Conservation (phyloP, 1,284 basidiomycete species). For the Ganoderma boninense region DNA sequence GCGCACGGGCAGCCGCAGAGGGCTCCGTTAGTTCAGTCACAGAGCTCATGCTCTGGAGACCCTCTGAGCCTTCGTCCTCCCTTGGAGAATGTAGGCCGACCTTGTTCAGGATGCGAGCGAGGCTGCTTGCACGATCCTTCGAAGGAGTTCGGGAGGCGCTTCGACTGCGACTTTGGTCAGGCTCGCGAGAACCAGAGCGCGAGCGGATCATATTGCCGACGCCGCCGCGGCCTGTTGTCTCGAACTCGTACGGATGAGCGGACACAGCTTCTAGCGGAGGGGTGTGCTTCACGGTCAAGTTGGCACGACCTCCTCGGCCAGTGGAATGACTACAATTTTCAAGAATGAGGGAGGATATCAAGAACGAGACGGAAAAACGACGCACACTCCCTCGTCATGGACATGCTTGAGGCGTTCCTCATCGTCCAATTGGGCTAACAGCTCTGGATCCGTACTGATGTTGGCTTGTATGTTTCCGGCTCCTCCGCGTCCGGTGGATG, state of each 20-base stretch:
- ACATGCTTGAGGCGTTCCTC: conserved; percentile 49
- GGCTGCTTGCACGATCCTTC: conserved; percentile 29
- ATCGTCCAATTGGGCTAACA: conserved; percentile 54
- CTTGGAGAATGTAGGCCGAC: conserved; percentile 27
- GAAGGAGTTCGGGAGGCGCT: conserved; percentile 30
- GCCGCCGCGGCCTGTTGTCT: conserved; percentile 74
- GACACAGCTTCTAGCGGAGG: conserved; percentile 50
- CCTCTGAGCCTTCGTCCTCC: conserved; percentile 15
- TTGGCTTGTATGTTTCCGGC: conserved; percentile 64
- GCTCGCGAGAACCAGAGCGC: conserved; percentile 50
- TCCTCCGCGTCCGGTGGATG: conserved; percentile 73
- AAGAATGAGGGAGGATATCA: not conserved
- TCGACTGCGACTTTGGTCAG: conserved; percentile 32
- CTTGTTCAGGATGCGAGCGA: conserved; percentile 30
- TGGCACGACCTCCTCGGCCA: conserved; percentile 75
- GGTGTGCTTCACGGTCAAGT: conserved; percentile 52
- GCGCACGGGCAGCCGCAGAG: not conserved
- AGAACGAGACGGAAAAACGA: conserved; percentile 21
- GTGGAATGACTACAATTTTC: conserved; percentile 61
- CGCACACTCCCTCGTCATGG: conserved; percentile 53
- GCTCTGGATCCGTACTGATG: conserved; percentile 40
- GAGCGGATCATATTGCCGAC: conserved; percentile 71
- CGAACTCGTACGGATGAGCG: conserved; percentile 29
- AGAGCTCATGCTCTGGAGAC: conserved; percentile 11
- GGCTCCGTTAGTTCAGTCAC: conserved; percentile 22